Conservation (phyloP, 179 eudicot species). For the Spergularia azorica region DNA sequence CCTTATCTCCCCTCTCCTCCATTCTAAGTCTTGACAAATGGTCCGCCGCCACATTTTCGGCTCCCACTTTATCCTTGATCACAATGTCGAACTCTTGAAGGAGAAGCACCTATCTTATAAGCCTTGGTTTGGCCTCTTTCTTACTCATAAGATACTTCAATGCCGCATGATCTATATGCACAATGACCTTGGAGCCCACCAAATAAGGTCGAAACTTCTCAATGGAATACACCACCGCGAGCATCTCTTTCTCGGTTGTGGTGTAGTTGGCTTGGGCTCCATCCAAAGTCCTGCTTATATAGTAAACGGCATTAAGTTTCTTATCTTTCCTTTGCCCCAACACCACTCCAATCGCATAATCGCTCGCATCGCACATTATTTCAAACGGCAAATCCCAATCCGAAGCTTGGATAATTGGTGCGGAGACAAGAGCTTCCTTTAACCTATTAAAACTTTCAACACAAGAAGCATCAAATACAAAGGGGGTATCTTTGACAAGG, state of each 20-base stretch:
- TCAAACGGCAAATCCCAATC: background rate
- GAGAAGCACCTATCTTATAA: background rate
- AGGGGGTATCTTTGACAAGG: background rate
- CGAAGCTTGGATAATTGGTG: background rate
- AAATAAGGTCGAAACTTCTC: background rate
- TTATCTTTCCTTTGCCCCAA: background rate
- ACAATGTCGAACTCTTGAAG: background rate
- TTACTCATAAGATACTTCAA: background rate
- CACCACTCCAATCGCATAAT: background rate
- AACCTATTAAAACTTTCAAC: background rate
- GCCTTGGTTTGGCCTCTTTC: background rate
- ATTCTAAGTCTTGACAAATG: background rate
- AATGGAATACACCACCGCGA: background rate
- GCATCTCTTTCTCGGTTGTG: background rate
- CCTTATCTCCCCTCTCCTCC: background rate
- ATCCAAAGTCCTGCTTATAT: background rate
- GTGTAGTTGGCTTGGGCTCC: background rate
- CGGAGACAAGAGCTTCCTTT: background rate
- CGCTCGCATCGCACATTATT: background rate
- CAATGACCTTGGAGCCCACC: background rate
- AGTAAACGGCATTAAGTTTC: background rate
- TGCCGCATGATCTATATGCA: background rate
- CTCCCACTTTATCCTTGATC: background rate
- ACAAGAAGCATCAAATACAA: background rate
- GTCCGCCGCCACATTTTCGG: background rate